Evolutionary conservation across 148 eudicot genomes (phyloP).

Genomic region (Camellia sinensis): DNA sequence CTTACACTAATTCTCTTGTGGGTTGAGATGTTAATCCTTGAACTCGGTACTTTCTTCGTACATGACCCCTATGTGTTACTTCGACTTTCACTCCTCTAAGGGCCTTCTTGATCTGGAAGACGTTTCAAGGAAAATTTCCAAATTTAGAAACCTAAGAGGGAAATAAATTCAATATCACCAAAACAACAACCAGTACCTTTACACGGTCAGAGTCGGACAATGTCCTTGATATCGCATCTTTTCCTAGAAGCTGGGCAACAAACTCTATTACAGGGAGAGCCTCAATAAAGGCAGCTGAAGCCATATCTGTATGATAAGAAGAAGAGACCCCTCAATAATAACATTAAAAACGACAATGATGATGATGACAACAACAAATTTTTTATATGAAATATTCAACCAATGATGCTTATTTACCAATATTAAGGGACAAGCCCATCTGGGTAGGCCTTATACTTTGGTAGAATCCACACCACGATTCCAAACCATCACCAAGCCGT

Average conservation of each 20-base stretch:
- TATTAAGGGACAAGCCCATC: slow-evolving; percentile 74
- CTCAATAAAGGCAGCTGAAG: slow-evolving; percentile 70
- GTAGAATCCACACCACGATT: slow-evolving; percentile 78
- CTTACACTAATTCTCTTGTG: slow-evolving; percentile 70
- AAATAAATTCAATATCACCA: slow-evolving; percentile 5
- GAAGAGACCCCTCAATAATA: neutral
- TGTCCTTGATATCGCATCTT: slow-evolving; percentile 57
- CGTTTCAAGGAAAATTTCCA: neutral
- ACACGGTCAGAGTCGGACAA: slow-evolving; percentile 66
- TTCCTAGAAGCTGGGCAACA: slow-evolving; percentile 63
- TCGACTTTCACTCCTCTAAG: slow-evolving; percentile 77
- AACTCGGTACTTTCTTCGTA: slow-evolving; percentile 71
- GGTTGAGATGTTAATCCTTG: slow-evolving; percentile 73
- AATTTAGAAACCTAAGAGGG: neutral
- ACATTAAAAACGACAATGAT: neutral
- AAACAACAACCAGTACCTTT: slow-evolving; percentile 41
- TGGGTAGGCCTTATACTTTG: slow-evolving; percentile 77
- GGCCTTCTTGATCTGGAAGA: slow-evolving; percentile 57
- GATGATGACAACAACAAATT: too few species aligned
- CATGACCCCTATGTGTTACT: slow-evolving; percentile 62
- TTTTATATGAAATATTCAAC: neutral
- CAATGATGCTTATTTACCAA: slow-evolving; percentile 33
- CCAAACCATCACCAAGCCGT: slow-evolving; percentile 64
- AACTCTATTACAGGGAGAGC: slow-evolving; percentile 67
- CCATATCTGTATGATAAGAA: slow-evolving; percentile 44